Base-by-base conservation (phyloP, 495 filamentous ascomycete species). In the Acidomyces sp. region DNA sequence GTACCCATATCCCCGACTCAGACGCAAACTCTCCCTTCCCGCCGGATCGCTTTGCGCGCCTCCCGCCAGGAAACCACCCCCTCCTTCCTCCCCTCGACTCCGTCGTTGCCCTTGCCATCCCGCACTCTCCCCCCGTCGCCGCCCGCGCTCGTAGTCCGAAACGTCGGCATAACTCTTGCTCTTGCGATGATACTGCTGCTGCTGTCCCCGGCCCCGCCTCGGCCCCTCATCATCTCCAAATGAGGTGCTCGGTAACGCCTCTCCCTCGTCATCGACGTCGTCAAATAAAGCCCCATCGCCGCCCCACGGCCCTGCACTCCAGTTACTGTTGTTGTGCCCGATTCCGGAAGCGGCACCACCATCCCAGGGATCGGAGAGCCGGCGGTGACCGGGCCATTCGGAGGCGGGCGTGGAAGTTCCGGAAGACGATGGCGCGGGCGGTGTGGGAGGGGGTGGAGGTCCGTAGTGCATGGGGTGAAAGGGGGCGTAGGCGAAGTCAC, bases 391-490 rank as follows among this genome's bases (percentile, higher is more conserved):
- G 6, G 23, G 16, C 34, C 72, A 65, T 56, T 88, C 90, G 60
- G 82, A 93, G 20, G 71, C 77, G 4, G 92, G 88, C 3, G 90
- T 93, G 1, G 82, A 86, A n/a, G n/a, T n/a, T n/a, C n/a, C n/a
- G n/a, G n/a, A n/a, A n/a, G n/a, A n/a, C n/a, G n/a, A n/a, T n/a
- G n/a, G n/a, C 44, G 80, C 70, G 22, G 77, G 78, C 7, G 85
- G 92, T 5, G 70, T 67, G 12, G 72, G 67, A 49, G 82, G 77
- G n/a, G 75, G 71, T 1, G 83, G 80, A 20, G 90, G 86, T 18
- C 90, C 90, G 67, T 96, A 95, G 68, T 95, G 88, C 51, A 93
- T 64, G 11, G 84, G 86, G 55, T 96, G 83, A 15, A 68, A 67
- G 11, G 71, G 49, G 4, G 84, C 77, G 53, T 96, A 99, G 31